Evolutionary conservation across 1,139 yeast species (phyloP).

Genomic region (Protomyces arabidopsidicola): DNA sequence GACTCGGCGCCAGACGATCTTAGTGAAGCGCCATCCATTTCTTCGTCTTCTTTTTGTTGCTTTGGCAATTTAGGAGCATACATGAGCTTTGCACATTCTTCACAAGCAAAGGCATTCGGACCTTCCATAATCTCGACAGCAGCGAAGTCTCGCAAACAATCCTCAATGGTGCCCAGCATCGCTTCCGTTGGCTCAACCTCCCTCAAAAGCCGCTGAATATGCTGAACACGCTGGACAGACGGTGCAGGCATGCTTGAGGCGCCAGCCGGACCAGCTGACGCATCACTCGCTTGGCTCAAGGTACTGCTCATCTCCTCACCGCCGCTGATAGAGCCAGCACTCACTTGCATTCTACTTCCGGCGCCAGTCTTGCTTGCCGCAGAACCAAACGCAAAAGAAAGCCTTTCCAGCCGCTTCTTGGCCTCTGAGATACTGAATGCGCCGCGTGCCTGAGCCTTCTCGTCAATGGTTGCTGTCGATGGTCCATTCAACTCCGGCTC

Average conservation of each 20-base stretch:
- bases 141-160: slow-evolving; percentile 28
- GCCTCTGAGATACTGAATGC: slow-evolving; percentile 22
- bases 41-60: not conserved
- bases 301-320: not conserved
- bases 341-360: not conserved
- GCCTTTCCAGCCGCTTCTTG: slow-evolving; percentile 9
- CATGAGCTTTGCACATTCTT: slow-evolving; percentile 29
- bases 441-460: slow-evolving; percentile 6
- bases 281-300: not conserved
- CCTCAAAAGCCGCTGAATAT: slow-evolving; percentile 11
- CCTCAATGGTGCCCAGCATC: slow-evolving; percentile 24
- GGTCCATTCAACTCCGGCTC: slow-evolving; percentile 1
- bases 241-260: slow-evolving; percentile 6
- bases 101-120: slow-evolving; percentile 31
- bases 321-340: not conserved
- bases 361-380: slow-evolving; percentile 1
- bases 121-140: slow-evolving; percentile 28
- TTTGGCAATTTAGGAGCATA: not conserved
- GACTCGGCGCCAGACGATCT: not conserved
- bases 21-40: not conserved
- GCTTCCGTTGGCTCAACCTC: slow-evolving; percentile 9
- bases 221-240: slow-evolving; percentile 5
- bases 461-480: not conserved
- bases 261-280: not conserved
- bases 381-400: slow-evolving; percentile 15